Conservation (phyloP, 306 rosid species). For the Fragaria nilgerrensis region DNA sequence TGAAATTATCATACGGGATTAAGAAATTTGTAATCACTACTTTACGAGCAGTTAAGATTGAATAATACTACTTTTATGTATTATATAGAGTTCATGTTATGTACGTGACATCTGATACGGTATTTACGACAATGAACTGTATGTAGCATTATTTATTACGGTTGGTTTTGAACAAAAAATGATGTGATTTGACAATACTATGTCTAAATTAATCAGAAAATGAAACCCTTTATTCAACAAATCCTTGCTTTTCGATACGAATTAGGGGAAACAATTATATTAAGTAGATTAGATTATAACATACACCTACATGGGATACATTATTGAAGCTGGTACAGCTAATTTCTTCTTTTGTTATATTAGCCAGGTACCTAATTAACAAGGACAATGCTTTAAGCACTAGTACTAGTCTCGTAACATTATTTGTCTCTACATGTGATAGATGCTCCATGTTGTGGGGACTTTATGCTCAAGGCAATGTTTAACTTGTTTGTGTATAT, state of each 20-base stretch:
- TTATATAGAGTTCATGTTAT: no score
- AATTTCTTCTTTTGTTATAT: neutral
- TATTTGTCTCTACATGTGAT: slow-evolving; percentile 14
- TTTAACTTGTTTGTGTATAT: neutral
- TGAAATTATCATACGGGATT: no score
- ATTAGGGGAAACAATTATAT: neutral
- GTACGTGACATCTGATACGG: neutral
- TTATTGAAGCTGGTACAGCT: neutral
- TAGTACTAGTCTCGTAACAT: neutral
- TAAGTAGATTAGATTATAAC: neutral
- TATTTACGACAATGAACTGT: no score
- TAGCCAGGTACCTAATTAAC: slow-evolving; percentile 3
- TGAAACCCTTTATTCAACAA: neutral
- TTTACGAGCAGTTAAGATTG: no score
- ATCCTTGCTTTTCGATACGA: neutral
- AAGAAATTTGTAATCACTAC: no score
- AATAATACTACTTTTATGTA: neutral
- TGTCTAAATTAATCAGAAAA: no score
- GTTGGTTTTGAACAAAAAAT: no score
- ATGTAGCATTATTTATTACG: no score
- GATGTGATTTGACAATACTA: no score
- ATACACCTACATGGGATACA: neutral
- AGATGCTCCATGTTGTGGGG: slow-evolving; percentile 23
- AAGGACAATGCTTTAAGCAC: slow-evolving; percentile 13
- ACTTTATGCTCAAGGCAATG: slow-evolving; percentile 13